phyloP scores from a whole-genome alignment of 2,329 filamentous ascomycete genomes.

The Corynespora cassiicola region DNA sequence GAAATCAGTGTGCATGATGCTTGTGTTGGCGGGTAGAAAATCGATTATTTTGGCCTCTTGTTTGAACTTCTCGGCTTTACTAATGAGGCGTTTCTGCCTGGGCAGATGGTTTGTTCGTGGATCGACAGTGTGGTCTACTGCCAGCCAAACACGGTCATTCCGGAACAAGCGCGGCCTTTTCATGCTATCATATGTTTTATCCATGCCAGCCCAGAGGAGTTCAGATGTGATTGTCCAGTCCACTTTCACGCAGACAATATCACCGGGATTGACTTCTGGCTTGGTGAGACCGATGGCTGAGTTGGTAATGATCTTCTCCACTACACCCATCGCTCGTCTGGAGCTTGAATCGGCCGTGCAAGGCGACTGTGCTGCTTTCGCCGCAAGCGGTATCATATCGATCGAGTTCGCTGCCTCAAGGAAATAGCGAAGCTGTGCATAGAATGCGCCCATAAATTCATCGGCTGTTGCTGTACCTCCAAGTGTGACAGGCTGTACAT shows the following conservation, averaged over 20 bases:
- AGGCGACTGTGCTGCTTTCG: no score
- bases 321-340: conserved; percentile 56
- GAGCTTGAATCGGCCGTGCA: no score
- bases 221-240: conserved; percentile 58
- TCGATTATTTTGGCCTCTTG: conserved; percentile 54
- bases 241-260: conserved; percentile 50
- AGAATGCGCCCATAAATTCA: no score
- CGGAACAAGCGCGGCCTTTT: conserved; percentile 54
- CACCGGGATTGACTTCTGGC: conserved; percentile 46
- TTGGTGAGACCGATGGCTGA: conserved; percentile 47
- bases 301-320: conserved; percentile 56
- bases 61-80: conserved; percentile 45
- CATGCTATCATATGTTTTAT: conserved; percentile 48
- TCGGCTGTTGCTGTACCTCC: no score
- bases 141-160: conserved; percentile 60
- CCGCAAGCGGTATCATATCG: no score
- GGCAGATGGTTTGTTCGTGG: conserved; percentile 49
- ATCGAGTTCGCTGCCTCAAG: conserved; percentile 1
- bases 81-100: conserved; percentile 45
- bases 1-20: conserved; percentile 58
- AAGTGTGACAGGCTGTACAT: neutral
- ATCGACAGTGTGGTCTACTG: conserved; percentile 57
- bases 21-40: conserved; percentile 49
- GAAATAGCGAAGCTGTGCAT: neutral
- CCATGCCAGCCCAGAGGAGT: conserved; percentile 53